Percentiles rank a stretch among this genome's conserved stretches.
Evolutionary conservation across 78 protist species (phyloP).

Genomic region (Andalucia godoyi): DNA sequence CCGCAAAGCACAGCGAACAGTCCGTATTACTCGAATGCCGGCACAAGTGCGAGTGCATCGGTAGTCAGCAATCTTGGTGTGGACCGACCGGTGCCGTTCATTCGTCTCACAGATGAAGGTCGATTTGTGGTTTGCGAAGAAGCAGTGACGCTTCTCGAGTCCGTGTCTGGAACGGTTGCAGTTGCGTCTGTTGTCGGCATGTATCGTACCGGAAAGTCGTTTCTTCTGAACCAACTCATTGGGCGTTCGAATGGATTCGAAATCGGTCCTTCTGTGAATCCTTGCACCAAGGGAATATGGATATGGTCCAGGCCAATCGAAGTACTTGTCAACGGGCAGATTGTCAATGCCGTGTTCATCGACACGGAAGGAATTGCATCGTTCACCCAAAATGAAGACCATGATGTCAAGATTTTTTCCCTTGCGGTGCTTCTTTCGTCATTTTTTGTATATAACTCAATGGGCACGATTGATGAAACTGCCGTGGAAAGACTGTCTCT

Average conservation of each 20-base stretch:
- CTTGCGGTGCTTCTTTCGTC: slow-evolving; percentile 23
- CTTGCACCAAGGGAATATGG: slow-evolving; percentile 16
- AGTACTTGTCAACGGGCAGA: no score
- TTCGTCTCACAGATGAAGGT: no score
- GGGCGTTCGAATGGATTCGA: neutral
- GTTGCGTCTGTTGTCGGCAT: neutral
- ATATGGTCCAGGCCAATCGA: no score
- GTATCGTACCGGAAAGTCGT: slow-evolving; percentile 10
- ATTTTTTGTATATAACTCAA: slow-evolving; percentile 8
- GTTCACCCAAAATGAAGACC: neutral
- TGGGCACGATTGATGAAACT: slow-evolving; percentile 18
- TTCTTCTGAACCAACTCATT: slow-evolving; percentile 3
- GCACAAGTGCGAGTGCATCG: no score
- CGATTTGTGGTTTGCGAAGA: no score
- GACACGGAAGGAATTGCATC: neutral
- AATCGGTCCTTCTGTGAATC: neutral
- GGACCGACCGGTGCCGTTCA: no score
- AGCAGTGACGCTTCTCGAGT: no score
- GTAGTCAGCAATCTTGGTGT: no score
- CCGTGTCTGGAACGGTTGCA: no score
- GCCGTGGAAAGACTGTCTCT: slow-evolving; percentile 9
- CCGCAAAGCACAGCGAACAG: no score
- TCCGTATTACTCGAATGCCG: no score
- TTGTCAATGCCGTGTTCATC: no score
- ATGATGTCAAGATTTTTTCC: neutral